Evolutionary conservation across 345 rosid species (phyloP).

Genomic region (Arabidopsis suecica): DNA sequence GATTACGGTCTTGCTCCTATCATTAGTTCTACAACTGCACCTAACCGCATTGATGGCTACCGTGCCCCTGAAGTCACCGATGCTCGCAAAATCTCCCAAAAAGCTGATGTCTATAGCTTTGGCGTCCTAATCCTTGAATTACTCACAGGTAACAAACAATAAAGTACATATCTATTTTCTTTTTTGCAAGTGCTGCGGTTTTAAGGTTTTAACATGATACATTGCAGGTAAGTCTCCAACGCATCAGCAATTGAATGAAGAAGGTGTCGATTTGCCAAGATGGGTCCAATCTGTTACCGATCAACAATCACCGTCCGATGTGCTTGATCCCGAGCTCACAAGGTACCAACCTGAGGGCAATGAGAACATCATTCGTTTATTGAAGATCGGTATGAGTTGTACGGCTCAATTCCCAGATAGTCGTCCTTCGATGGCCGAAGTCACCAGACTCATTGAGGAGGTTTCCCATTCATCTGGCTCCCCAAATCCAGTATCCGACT

Average conservation of each 20-base stretch:
- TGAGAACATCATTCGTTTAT: constrained; percentile 71
- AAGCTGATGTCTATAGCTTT: constrained; percentile 90
- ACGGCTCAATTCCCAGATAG: constrained; percentile 73
- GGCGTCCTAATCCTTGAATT: constrained; percentile 85
- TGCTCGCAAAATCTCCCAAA: constrained; percentile 75
- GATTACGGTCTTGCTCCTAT: constrained; percentile 87
- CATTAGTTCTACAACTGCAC: constrained; percentile 70
- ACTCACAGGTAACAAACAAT: constrained; percentile 58
- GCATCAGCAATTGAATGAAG: constrained; percentile 64
- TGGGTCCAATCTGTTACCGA: constrained; percentile 84
- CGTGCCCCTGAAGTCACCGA: constrained; percentile 92
- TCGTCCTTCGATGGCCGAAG: constrained; percentile 85
- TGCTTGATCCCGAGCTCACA: constrained; percentile 80
- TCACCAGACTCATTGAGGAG: constrained; percentile 67
- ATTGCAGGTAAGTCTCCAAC: constrained; percentile 74
- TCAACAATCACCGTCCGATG: constrained; percentile 69
- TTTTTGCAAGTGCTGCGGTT: background rate
- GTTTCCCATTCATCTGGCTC: constrained; percentile 49
- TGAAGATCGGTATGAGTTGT: constrained; percentile 82
- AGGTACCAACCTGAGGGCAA: constrained; percentile 74
- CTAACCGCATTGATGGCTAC: constrained; percentile 81
- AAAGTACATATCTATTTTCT: background rate
- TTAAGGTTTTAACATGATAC: constrained; percentile 16
- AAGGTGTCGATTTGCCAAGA: constrained; percentile 85
- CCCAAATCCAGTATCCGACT: constrained; percentile 37